These are phyloP conservation scores for Kuraishia hungarica DNA, from an alignment of 805 yeast species.

Conservation along the genomic window DNA sequence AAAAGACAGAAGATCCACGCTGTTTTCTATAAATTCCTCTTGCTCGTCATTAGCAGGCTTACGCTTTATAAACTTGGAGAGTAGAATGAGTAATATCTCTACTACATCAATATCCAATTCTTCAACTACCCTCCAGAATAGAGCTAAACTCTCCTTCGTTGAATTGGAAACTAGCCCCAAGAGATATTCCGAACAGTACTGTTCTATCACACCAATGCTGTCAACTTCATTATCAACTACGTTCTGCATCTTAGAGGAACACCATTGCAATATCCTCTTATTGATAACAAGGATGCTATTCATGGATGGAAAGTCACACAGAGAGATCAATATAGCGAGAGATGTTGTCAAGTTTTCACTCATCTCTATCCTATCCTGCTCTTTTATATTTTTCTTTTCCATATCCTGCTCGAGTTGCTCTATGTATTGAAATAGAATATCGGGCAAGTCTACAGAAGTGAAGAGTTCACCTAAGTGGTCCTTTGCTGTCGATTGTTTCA, in stretches of 20 bases:
- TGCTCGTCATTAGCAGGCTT: not conserved
- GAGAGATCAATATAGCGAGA: not conserved
- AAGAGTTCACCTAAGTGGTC: not conserved
- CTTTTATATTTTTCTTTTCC: not conserved
- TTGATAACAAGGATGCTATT: not conserved
- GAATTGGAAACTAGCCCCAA: not conserved
- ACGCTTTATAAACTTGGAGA: conserved; percentile 3
- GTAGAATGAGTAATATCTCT: conserved; percentile 1
- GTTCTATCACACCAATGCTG: not conserved
- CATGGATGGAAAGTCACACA: not conserved
- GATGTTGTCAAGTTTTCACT: not conserved
- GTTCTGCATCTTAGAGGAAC: not conserved
- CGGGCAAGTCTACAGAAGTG: not conserved
- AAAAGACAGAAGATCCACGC: conserved; percentile 11
- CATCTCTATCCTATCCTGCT: not conserved
- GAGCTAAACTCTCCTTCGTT: not conserved
- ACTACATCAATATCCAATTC: not conserved
- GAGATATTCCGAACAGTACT: conserved; percentile 2
- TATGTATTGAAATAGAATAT: not conserved
- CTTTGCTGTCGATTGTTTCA: not conserved
- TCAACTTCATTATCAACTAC: not conserved
- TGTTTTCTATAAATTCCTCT: conserved; percentile 3
- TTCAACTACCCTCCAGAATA: not conserved
- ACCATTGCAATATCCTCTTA: not conserved
- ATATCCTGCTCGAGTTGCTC: not conserved